Conservation (phyloP, 1,284 basidiomycete genomes). For the Ustilago vetiveriae region DNA sequence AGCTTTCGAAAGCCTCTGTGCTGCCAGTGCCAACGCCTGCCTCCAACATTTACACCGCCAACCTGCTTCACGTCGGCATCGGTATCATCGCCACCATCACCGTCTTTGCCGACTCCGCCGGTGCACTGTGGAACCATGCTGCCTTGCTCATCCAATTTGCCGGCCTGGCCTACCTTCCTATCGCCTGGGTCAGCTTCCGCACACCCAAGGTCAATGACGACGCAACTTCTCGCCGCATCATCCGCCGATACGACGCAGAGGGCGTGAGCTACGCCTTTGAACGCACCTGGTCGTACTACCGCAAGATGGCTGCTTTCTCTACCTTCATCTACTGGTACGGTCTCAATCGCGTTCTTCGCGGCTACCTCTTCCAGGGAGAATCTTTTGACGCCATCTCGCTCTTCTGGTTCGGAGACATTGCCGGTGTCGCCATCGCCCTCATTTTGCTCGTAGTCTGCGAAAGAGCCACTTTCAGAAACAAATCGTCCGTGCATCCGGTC, state of each 20-base stretch:
- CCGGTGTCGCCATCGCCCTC: constrained; percentile 14
- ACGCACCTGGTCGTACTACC: constrained; percentile 54
- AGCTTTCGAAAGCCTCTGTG: constrained; percentile 29
- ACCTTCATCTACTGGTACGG: constrained; percentile 54
- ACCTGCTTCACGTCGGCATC: constrained; percentile 24
- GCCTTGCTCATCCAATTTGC: constrained; percentile 35
- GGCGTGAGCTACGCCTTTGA: constrained; percentile 52
- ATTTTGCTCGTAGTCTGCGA: constrained; percentile 33
- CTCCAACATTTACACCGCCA: constrained; percentile 40
- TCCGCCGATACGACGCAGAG: constrained; percentile 42
- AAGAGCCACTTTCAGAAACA: constrained; percentile 37
- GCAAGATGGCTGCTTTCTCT: constrained; percentile 41
- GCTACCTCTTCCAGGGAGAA: constrained; percentile 12
- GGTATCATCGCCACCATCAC: constrained; percentile 13
- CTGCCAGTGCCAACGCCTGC: constrained; percentile 42
- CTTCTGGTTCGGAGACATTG: constrained; percentile 44
- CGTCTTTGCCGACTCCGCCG: constrained; percentile 10
- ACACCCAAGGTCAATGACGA: constrained; percentile 45
- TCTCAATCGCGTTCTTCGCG: constrained; percentile 39
- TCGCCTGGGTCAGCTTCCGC: constrained; percentile 37
- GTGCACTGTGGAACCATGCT: constrained; percentile 29
- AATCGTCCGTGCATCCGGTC: constrained; percentile 29
- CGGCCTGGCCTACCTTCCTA: constrained; percentile 26
- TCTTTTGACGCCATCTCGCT: constrained; percentile 34
- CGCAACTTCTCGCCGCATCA: constrained; percentile 23